Evolutionary conservation across 192 early-diverging fungal species (phyloP), one percentile per base, ranked within the genome.

Genomic region (Entomortierella lignicola): DNA sequence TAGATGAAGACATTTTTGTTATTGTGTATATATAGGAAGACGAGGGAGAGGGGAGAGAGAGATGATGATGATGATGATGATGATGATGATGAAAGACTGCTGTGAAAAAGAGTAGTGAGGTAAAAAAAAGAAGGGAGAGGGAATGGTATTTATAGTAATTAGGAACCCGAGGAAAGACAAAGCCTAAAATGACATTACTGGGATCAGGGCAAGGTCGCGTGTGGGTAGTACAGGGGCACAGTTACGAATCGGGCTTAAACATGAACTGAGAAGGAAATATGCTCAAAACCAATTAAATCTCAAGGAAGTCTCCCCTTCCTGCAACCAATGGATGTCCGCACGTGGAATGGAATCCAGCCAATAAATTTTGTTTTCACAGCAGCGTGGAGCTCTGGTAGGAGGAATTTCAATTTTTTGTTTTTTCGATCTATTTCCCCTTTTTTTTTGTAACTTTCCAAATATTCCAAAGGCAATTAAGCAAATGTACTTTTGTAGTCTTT

Each of bases 121-220:
- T 20, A 57, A 30, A 60, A 52, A 25, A 47, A 8, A 41, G 50
- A 34, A 34, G 60, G 51, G 60, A 30, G 44, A 25, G 3, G n/a
- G 15, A 32, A 63, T 11, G 61, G 61, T 56, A 63, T 75, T 75
- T 77, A 69, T 68, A 64, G 8, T n/a, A 25, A 17, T 54, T 17
- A 54, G 7, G 25, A 47, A 47, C 12, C 39, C 17, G 21, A 23
- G n/a, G 27, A 27, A 25, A 26, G 26, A 25, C 30, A 8, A 58
- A 13, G 8, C 17, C 17, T n/a, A 8, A 58, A 20, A n/a, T n/a
- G n/a, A n/a, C n/a, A n/a, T n/a, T 37, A 10, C 34, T 54, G 23
- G 13, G 60, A 59, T 58, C 44, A 27, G 21, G 32, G 34, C 32
- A 53, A 8, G 48, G 68, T 71, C 51, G 69, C 53, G 60, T 69